Conservation (phyloP, 176 grass and related monocot species). For the Oryza glaberrima region DNA sequence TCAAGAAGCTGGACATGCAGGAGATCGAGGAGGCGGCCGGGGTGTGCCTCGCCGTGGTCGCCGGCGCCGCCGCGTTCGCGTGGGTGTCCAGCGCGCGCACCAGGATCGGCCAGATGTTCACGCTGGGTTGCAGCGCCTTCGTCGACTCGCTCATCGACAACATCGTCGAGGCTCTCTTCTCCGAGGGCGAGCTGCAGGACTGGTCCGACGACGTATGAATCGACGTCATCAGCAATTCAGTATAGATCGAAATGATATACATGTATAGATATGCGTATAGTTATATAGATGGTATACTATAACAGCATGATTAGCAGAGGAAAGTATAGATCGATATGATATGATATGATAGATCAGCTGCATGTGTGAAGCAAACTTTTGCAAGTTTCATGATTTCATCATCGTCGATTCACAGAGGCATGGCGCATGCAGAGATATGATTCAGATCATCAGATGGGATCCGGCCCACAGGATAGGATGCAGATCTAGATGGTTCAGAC, state of each 20-base stretch:
- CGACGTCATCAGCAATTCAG: not conserved
- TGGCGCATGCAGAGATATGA: not conserved
- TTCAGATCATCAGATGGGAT: too few relatives aligned
- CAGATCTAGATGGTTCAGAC: not conserved
- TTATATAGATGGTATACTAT: not conserved
- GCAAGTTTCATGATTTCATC: not conserved
- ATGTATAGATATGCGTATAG: not conserved
- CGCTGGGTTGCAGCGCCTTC: constrained; percentile 75
- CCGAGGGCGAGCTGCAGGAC: constrained; percentile 68
- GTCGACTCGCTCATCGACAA: constrained; percentile 95
- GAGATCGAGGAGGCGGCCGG: constrained; percentile 81
- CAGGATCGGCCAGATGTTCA: constrained; percentile 88
- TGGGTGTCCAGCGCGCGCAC: constrained; percentile 71
- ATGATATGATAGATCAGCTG: not conserved
- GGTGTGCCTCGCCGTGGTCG: constrained; percentile 73
- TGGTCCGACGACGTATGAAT: constrained; percentile 79
- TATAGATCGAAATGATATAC: constrained; percentile 10
- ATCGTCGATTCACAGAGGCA: not conserved
- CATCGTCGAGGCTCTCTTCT: constrained; percentile 91
- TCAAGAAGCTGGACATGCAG: constrained; percentile 87
- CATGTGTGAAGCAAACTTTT: not conserved
- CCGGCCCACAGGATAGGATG: not conserved
- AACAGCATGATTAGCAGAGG: not conserved
- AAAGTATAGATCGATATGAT: not conserved
- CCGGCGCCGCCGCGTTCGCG: constrained; percentile 74